Evolutionary conservation across 2,329 filamentous ascomycete genomes (phyloP).

Genomic region (Fonsecaea erecta): DNA sequence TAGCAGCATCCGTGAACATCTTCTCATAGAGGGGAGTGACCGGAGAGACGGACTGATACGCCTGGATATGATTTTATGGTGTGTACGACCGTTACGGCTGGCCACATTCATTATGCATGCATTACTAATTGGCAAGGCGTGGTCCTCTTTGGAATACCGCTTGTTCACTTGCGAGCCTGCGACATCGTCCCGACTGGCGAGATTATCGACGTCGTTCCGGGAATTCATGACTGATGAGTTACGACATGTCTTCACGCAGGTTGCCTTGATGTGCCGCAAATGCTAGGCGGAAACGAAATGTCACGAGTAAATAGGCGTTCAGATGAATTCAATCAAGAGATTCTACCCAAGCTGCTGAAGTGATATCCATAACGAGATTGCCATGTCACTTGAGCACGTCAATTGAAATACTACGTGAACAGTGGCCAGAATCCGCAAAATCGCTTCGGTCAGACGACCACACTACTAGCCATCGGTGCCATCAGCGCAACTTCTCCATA

Average conservation of each 20-base stretch:
- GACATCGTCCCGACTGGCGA: conserved; percentile 1
- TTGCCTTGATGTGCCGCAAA: conserved; percentile 6
- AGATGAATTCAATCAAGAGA: not conserved
- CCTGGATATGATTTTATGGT: conserved; percentile 11
- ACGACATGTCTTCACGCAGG: not conserved
- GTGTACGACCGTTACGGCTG: not conserved
- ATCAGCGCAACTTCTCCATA: not conserved
- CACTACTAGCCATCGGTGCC: not conserved
- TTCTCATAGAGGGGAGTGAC: not conserved
- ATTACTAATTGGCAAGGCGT: not conserved
- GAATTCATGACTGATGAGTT: conserved; percentile 15
- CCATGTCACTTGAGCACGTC: no score
- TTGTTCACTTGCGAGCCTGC: not conserved
- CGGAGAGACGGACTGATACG: not conserved
- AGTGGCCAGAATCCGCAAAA: not conserved
- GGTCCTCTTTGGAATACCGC: conserved; percentile 11
- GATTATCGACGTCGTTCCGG: not conserved
- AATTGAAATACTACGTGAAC: not conserved
- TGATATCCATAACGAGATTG: no score
- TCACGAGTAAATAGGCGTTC: not conserved
- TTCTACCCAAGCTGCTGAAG: not conserved
- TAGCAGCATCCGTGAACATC: not conserved
- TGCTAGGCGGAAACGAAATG: not conserved
- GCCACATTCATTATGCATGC: conserved; percentile 3
- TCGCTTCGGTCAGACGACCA: not conserved